phyloP scores from a whole-genome alignment of 148 eudicot species.

The Camellia sinensis region DNA sequence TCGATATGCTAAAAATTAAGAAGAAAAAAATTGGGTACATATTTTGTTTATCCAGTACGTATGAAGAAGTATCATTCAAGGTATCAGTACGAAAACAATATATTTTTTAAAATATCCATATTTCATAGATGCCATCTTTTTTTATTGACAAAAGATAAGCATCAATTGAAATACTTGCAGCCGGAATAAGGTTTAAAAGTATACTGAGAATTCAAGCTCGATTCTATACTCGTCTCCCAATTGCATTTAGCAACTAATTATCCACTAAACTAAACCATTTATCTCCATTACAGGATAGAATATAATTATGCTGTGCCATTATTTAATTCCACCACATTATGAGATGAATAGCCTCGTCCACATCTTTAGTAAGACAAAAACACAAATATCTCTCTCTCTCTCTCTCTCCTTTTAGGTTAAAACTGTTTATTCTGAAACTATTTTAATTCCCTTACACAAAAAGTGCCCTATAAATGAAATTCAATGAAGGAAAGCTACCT shows the following conservation, averaged over 20 bases:
- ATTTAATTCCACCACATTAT: neutral
- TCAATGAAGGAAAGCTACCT: slow-evolving; percentile 7
- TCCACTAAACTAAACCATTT: neutral
- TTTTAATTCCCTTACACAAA: neutral
- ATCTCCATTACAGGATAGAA: neutral
- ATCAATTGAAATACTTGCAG: neutral
- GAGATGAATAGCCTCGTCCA: neutral
- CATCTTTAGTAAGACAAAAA: neutral
- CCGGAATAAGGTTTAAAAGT: neutral
- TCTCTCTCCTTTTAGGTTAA: too few species aligned
- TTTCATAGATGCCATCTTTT: neutral
- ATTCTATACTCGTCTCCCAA: slow-evolving; percentile 3
- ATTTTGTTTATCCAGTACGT: too few species aligned
- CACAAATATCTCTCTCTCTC: too few species aligned
- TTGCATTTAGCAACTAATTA: neutral
- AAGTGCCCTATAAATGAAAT: neutral
- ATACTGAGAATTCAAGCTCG: neutral
- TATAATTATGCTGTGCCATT: neutral
- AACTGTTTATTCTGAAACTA: neutral
- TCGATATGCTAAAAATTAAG: too few species aligned
- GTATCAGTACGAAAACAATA: too few species aligned
- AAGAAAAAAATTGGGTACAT: too few species aligned
- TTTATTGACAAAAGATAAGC: neutral
- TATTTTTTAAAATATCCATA: too few species aligned
- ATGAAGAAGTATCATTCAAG: too few species aligned